Conservation (phyloP, 805 yeast species). For the Spathaspora passalidarum region DNA sequence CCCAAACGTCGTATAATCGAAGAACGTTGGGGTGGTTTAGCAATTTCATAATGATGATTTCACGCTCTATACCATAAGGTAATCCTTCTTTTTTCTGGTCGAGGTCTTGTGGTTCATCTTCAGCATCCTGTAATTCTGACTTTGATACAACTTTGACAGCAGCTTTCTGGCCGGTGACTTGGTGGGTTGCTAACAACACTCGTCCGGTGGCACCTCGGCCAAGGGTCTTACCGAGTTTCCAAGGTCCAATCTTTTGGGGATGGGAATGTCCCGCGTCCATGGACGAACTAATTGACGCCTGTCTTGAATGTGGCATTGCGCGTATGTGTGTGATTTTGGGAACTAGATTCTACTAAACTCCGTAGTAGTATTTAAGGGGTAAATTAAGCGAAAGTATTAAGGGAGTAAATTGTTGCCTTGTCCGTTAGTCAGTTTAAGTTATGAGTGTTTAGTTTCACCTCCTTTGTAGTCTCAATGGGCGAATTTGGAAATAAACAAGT, state of each 20-base stretch:
- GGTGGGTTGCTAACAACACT: conserved; percentile 71
- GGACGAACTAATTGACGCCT: conserved; percentile 55
- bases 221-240: conserved; percentile 75
- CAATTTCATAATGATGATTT: conserved; percentile 94
- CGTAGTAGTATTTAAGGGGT: too few relatives aligned
- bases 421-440: too few relatives aligned
- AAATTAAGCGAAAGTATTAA: too few relatives aligned
- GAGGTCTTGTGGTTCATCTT: conserved; percentile 22
- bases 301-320: conserved; percentile 49
- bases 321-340: not conserved
- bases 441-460: too few relatives aligned
- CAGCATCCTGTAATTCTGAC: conserved; percentile 44
- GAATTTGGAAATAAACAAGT: not conserved
- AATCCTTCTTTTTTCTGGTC: conserved; percentile 40
- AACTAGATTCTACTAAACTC: too few relatives aligned
- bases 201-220: conserved; percentile 85
- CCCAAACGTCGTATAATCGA: conserved; percentile 97
- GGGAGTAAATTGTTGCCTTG: too few relatives aligned
- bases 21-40: conserved; percentile 91
- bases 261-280: conserved; percentile 44
- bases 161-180: conserved; percentile 67
- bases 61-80: conserved; percentile 96
- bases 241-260: conserved; percentile 68
- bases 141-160: conserved; percentile 84
- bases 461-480: too few relatives aligned